Evolutionary conservation across 768 basidiomycete species (phyloP).

Genomic region (Exidia glandulosa): DNA sequence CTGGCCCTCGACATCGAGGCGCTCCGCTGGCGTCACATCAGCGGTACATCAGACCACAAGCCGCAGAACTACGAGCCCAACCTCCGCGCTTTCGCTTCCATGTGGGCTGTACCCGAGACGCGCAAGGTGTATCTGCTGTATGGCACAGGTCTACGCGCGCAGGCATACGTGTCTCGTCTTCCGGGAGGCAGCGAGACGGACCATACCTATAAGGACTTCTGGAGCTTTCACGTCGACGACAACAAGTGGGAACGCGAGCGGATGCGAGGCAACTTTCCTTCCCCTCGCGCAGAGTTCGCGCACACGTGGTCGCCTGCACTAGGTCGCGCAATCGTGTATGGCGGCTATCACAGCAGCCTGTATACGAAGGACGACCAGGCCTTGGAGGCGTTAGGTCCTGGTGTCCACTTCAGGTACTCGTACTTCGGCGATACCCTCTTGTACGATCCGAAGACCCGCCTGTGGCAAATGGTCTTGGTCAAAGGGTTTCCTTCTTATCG

Average conservation of each 20-base stretch:
- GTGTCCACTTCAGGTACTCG: conserved; percentile 17
- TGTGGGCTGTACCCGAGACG: conserved; percentile 23
- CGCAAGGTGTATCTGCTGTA: conserved; percentile 24
- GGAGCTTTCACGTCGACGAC: conserved; percentile 24
- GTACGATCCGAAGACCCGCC: conserved; percentile 12
- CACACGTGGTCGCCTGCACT: conserved; percentile 20
- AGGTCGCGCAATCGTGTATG: conserved; percentile 27
- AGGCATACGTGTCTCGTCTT: conserved; percentile 15
- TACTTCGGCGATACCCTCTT: conserved; percentile 35
- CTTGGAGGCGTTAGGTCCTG: not conserved
- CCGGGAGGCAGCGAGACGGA: conserved; percentile 13
- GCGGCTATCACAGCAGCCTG: conserved; percentile 25
- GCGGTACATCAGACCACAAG: conserved; percentile 8
- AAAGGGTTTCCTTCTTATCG: conserved; percentile 34
- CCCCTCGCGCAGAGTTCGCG: conserved; percentile 23
- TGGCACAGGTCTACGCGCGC: conserved; percentile 25
- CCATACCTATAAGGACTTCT: conserved; percentile 24
- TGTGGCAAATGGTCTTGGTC: conserved; percentile 29
- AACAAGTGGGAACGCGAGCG: conserved; percentile 23
- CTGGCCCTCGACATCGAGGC: conserved; percentile 27
- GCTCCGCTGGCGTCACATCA: conserved; percentile 20
- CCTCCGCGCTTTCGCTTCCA: conserved; percentile 21
- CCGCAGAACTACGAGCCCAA: conserved; percentile 20
- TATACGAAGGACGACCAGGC: conserved; percentile 6
- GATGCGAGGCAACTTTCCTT: conserved; percentile 23